phyloP scores from a whole-genome alignment of 2,329 filamentous ascomycete genomes.

The Colletotrichum sp. region DNA sequence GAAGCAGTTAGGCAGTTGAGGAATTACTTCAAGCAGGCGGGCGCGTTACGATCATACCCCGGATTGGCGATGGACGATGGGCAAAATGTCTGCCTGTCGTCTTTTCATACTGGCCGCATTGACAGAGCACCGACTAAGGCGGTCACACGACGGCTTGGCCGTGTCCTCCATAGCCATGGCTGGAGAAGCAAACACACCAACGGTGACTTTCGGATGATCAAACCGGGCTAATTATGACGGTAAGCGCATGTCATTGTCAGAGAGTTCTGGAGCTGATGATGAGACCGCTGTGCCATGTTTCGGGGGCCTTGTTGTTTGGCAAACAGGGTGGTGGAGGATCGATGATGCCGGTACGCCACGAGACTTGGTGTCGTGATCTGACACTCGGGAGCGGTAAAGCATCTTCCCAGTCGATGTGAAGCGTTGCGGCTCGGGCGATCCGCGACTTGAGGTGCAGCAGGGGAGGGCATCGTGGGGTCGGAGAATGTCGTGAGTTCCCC shows the following conservation, averaged over 20 bases:
- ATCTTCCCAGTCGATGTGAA: background rate
- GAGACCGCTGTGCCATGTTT: constrained; percentile 1
- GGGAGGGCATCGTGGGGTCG: background rate
- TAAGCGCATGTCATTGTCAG: background rate
- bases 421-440: background rate
- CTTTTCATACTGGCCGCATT: background rate
- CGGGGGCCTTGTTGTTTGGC: background rate
- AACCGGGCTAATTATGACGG: background rate
- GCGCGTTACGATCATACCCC: background rate
- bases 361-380: background rate
- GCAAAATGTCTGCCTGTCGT: background rate
- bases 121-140: constrained; percentile 6
- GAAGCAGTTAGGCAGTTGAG: background rate
- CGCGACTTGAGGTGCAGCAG: background rate
- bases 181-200: background rate
- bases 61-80: background rate
- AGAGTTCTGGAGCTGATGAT: background rate
- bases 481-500: background rate
- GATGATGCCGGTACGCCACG: background rate
- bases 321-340: background rate
- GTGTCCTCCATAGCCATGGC: background rate
- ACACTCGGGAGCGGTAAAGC: background rate
- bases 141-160: constrained; percentile 5
- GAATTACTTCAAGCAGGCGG: background rate
- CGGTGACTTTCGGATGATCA: background rate